A percentile compares a stretch with the other conserved stretches of the same genome.
Evolutionary conservation across 2,329 filamentous ascomycete species (phyloP).

Genomic region (Colletotrichum cereale): DNA sequence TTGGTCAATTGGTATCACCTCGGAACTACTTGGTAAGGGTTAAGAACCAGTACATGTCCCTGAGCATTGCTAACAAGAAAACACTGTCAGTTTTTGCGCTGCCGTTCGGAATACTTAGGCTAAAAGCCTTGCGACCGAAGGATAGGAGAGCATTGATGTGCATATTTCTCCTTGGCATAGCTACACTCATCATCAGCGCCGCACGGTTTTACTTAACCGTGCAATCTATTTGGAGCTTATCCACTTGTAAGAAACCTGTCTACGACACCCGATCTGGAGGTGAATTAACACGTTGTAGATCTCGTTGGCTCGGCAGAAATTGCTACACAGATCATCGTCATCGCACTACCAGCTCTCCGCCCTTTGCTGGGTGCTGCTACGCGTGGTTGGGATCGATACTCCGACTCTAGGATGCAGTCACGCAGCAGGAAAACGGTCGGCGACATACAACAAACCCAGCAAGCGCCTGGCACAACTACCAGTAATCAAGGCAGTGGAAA

Average conservation of each 20-base stretch:
- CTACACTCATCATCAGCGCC: neutral
- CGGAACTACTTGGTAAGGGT: neutral
- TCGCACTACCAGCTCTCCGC: neutral
- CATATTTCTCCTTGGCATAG: neutral
- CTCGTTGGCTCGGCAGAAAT: conserved; percentile 4
- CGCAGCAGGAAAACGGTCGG: neutral
- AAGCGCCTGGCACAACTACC: neutral
- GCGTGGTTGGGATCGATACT: neutral
- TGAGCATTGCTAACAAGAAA: neutral
- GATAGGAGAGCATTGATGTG: neutral
- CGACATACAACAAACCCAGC: neutral
- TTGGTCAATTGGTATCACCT: conserved; percentile 3
- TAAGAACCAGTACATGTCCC: neutral
- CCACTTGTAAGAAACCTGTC: neutral
- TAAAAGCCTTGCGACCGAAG: neutral
- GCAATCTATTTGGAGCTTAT: neutral
- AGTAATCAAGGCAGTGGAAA: neutral
- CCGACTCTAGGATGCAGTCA: neutral
- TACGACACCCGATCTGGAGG: too few relatives aligned
- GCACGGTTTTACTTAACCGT: neutral
- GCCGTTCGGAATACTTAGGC: neutral
- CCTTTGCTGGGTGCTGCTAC: neutral
- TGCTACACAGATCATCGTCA: conserved; percentile 1
- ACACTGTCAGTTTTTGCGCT: neutral
- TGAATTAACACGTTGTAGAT: neutral